Conservation (phyloP, 305 asterid species). For the Coffea humblotiana region DNA sequence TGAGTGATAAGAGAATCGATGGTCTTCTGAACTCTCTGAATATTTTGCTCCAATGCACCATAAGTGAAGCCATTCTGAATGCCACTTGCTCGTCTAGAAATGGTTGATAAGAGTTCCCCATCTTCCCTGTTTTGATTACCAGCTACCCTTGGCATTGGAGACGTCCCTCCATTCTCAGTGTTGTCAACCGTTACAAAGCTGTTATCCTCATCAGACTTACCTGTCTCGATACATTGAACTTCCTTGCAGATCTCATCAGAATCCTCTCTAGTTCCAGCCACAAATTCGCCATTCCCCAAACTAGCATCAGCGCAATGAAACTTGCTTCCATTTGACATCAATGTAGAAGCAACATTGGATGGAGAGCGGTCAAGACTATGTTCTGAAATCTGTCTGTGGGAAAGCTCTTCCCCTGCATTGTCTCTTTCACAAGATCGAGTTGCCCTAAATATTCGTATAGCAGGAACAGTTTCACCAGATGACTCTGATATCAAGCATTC, state of each 20-base stretch:
- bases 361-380: constrained; percentile 35
- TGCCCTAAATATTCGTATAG: background rate
- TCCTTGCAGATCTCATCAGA: constrained; percentile 68
- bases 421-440: constrained; percentile 30
- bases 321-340: constrained; percentile 16
- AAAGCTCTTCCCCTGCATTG: constrained; percentile 36
- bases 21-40: constrained; percentile 41
- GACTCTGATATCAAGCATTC: constrained; percentile 35
- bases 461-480: constrained; percentile 29
- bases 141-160: constrained; percentile 28
- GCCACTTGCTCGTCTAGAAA: constrained; percentile 38
- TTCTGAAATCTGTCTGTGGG: constrained; percentile 29
- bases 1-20: constrained; percentile 42
- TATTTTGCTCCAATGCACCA: constrained; percentile 43
- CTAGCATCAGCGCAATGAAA: constrained; percentile 32
- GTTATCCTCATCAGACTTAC: constrained; percentile 35
- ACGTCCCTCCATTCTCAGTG: constrained; percentile 37
- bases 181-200: constrained; percentile 19
- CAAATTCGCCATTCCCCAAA: constrained; percentile 24
- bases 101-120: constrained; percentile 32
- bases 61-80: constrained; percentile 33
- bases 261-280: constrained; percentile 42
- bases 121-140: constrained; percentile 28
- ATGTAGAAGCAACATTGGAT: constrained; percentile 26
- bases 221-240: constrained; percentile 68